Evolutionary conservation across 352 stramenopile species (phyloP).

Genomic region (Phytophthora podocarpi): DNA sequence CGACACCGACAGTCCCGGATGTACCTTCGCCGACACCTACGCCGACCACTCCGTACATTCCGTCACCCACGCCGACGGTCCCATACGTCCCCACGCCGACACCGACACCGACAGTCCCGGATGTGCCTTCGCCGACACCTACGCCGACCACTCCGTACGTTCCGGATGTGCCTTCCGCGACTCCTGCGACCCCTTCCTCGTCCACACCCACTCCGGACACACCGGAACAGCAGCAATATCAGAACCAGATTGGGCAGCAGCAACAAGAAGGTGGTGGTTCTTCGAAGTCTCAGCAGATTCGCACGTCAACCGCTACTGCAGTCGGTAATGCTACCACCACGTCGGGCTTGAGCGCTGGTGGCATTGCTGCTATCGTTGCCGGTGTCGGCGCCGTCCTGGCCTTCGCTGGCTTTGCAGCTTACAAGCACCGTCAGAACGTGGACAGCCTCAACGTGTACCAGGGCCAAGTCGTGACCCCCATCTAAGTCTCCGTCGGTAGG

Average conservation of each 20-base stretch:
- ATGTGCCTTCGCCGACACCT: neutral
- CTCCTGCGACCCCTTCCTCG: too few species aligned
- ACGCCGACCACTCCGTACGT: neutral
- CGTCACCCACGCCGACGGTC: neutral
- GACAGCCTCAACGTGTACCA: conserved; percentile 21
- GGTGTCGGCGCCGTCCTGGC: conserved; percentile 23
- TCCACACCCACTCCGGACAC: neutral
- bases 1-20: neutral
- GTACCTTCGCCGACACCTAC: neutral
- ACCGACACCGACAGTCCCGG: neutral
- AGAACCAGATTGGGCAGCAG: conserved; percentile 11
- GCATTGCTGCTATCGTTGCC: conserved; percentile 23
- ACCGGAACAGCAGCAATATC: conserved; percentile 13
- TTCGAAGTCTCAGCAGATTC: conserved; percentile 13
- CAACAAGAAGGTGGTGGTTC: neutral
- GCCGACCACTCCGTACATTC: conserved; percentile 2
- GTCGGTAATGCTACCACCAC: neutral
- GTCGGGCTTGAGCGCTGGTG: conserved; percentile 2
- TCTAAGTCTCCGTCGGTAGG: conserved; percentile 12
- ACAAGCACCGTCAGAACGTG: conserved; percentile 21
- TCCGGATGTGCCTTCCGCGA: neutral
- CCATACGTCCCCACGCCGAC: conserved; percentile 17
- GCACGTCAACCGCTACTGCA: conserved; percentile 8
- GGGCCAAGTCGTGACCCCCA: conserved; percentile 14
- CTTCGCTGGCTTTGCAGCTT: conserved; percentile 20